These are phyloP conservation scores for Stylosanthes scabra DNA, from an alignment of 331 rosid genomes.

Conservation along the genomic window DNA sequence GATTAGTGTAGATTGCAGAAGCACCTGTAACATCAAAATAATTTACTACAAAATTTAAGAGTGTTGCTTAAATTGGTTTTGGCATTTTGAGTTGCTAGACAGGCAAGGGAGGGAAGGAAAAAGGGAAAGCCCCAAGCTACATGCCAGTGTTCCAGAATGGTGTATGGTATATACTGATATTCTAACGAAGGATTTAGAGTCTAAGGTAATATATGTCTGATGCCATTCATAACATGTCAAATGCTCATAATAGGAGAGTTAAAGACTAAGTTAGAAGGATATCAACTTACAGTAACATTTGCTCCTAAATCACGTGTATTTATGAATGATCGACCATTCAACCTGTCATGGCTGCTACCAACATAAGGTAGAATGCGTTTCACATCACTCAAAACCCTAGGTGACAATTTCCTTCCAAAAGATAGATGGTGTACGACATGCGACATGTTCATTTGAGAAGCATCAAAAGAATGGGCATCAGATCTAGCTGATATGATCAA, in stretches of 20 bases:
- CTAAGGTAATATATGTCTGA: conserved; percentile 7
- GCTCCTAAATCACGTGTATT: conserved; percentile 69
- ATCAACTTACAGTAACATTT: conserved; percentile 86
- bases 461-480: conserved; percentile 85
- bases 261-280: conserved; percentile 4
- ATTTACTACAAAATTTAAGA: conserved; percentile 17
- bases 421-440: conserved; percentile 79
- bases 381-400: conserved; percentile 65
- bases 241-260: conserved; percentile 17
- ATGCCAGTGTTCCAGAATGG: conserved; percentile 4
- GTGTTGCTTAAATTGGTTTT: neutral
- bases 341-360: conserved; percentile 82
- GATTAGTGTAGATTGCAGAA: neutral
- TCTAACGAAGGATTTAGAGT: conserved; percentile 9
- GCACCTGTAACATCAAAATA: neutral
- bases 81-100: neutral
- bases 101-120: neutral
- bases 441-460: conserved; percentile 89
- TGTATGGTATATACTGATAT: neutral
- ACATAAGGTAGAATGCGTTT: conserved; percentile 76
- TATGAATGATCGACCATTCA: conserved; percentile 78
- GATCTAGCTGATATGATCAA: conserved; percentile 80
- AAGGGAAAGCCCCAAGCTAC: conserved; percentile 17
- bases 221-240: conserved; percentile 20
- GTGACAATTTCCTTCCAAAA: conserved; percentile 73